These are phyloP conservation scores for Magnolia sinica DNA, from an alignment of 164 flowering plant genomes.

Conservation along the genomic window DNA sequence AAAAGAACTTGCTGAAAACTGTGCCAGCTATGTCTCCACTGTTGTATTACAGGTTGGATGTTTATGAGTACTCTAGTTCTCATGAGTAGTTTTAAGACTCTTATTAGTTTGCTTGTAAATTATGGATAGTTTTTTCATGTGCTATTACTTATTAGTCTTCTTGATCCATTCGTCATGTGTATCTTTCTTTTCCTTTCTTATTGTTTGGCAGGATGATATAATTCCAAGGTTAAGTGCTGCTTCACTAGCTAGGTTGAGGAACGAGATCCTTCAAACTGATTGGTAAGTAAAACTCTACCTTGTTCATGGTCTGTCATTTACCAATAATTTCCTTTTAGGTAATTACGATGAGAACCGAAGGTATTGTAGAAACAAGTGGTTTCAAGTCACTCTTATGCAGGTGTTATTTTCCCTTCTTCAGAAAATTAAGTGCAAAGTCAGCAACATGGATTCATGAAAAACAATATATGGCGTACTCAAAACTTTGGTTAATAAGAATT, in stretches of 20 bases:
- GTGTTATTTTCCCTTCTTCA: no score
- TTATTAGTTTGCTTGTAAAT: background rate
- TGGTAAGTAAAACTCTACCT: slow-evolving; percentile 48
- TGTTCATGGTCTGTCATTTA: background rate
- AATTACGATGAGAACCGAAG: background rate
- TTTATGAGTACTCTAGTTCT: background rate
- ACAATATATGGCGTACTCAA: no score
- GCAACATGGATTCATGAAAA: no score
- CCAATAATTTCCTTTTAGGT: background rate
- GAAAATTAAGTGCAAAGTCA: no score
- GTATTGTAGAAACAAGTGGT: background rate
- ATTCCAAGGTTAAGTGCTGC: slow-evolving; percentile 80
- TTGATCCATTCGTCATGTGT: background rate
- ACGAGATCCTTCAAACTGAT: slow-evolving; percentile 86
- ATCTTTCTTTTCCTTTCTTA: background rate
- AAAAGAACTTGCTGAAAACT: slow-evolving; percentile 74
- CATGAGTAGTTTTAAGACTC: background rate
- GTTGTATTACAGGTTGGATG: slow-evolving; percentile 71
- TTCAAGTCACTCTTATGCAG: no score
- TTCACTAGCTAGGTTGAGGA: slow-evolving; percentile 73
- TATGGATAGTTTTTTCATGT: background rate
- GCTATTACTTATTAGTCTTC: background rate
- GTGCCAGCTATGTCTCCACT: slow-evolving; percentile 63
- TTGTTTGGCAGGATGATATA: slow-evolving; percentile 64
- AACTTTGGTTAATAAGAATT: no score